These are phyloP conservation scores for Fragaria iinumae DNA, from an alignment of 306 rosid species.

Conservation along the genomic window DNA sequence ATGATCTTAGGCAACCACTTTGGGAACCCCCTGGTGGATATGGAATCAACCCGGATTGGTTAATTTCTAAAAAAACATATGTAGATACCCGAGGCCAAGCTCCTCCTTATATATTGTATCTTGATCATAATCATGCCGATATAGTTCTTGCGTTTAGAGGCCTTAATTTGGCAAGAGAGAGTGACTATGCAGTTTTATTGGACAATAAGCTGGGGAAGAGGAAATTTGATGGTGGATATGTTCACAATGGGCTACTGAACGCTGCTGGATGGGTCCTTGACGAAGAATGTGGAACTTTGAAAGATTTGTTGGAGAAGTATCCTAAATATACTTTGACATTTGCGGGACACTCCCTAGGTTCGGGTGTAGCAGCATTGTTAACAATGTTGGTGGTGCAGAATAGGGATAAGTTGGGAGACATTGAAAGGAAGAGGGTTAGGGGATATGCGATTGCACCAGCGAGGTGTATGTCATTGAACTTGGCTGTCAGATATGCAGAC, in stretches of 20 bases:
- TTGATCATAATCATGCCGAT: constrained; percentile 74
- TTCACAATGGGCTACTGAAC: constrained; percentile 88
- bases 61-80: constrained; percentile 52
- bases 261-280: constrained; percentile 79
- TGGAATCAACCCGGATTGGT: constrained; percentile 72
- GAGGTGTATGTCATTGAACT: constrained; percentile 81
- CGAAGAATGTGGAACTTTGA: constrained; percentile 55
- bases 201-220: constrained; percentile 79
- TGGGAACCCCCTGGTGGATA: constrained; percentile 88
- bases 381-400: constrained; percentile 74
- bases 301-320: constrained; percentile 54
- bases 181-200: constrained; percentile 82
- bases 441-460: constrained; percentile 93
- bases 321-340: constrained; percentile 79
- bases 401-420: constrained; percentile 56
- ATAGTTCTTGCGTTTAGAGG: constrained; percentile 89
- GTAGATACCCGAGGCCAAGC: constrained; percentile 62
- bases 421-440: constrained; percentile 72
- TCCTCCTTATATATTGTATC: constrained; percentile 74
- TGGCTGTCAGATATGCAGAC: constrained; percentile 94
- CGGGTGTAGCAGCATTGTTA: constrained; percentile 82
- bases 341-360: constrained; percentile 86
- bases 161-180: constrained; percentile 78
- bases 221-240: constrained; percentile 91
- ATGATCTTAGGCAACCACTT: constrained; percentile 67